Conservation (phyloP, 2,329 filamentous ascomycete species). For the Calonectria hawksworthii region DNA sequence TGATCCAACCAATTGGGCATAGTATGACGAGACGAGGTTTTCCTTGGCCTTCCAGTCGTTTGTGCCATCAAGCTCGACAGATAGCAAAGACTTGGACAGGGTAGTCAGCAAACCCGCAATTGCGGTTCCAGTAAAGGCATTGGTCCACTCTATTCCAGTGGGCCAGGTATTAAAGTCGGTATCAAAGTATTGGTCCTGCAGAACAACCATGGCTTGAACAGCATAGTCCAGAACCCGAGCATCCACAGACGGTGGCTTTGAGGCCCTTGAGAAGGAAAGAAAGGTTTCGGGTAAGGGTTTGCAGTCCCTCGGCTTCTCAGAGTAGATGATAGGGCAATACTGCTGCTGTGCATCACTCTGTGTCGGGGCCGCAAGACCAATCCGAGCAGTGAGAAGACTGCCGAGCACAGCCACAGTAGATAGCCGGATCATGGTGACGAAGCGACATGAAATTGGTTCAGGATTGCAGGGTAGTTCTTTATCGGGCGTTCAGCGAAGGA, state of each 20-base stretch:
- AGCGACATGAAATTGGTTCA: neutral
- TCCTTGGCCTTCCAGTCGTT: slow-evolving; percentile 69
- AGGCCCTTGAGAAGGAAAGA: slow-evolving; percentile 30
- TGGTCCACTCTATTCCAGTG: slow-evolving; percentile 91
- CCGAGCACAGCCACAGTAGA: slow-evolving; percentile 29
- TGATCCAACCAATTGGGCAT: slow-evolving; percentile 80
- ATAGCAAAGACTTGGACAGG: slow-evolving; percentile 72
- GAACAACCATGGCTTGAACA: slow-evolving; percentile 76
- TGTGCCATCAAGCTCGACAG: slow-evolving; percentile 50
- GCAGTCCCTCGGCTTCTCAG: slow-evolving; percentile 33
- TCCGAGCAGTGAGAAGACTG: slow-evolving; percentile 13
- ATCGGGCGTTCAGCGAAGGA: neutral
- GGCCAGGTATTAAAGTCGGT: slow-evolving; percentile 87
- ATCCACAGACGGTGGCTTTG: slow-evolving; percentile 29
- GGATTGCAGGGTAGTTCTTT: neutral
- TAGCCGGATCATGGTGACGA: slow-evolving; percentile 33
- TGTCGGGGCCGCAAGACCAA: slow-evolving; percentile 32
- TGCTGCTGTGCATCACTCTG: slow-evolving; percentile 21
- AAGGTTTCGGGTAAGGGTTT: slow-evolving; percentile 40
- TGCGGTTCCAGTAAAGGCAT: slow-evolving; percentile 85
- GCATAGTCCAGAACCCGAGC: slow-evolving; percentile 61
- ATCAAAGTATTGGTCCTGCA: slow-evolving; percentile 85
- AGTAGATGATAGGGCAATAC: slow-evolving; percentile 43
- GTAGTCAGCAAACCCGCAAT: slow-evolving; percentile 80
- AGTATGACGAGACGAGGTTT: slow-evolving; percentile 87